These are phyloP conservation scores for Raffaelea albimanens DNA, from an alignment of 2,329 filamentous ascomycete species.

Conservation along the genomic window DNA sequence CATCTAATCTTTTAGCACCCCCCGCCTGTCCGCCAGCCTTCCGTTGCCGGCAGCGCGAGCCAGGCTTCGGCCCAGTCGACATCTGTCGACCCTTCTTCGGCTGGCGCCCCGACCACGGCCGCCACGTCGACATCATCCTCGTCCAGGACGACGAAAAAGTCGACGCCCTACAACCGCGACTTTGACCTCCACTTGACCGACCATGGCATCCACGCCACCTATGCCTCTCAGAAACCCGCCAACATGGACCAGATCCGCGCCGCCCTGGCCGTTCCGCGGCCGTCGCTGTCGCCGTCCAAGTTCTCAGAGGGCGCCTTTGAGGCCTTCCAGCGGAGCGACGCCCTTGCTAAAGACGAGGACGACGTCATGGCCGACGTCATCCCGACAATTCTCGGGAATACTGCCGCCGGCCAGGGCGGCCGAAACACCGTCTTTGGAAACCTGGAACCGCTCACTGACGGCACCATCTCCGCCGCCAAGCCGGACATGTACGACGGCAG, in stretches of 20 bases:
- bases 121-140: slow-evolving; percentile 6
- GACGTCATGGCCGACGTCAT: slow-evolving; percentile 23
- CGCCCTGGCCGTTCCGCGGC: slow-evolving; percentile 18
- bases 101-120: too few species aligned
- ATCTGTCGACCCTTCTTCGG: slow-evolving; percentile 13
- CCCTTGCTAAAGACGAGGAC: slow-evolving; percentile 22
- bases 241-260: slow-evolving; percentile 20
- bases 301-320: slow-evolving; percentile 21
- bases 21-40: background rate
- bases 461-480: slow-evolving; percentile 17
- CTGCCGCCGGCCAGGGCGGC: slow-evolving; percentile 13
- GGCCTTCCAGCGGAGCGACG: slow-evolving; percentile 19
- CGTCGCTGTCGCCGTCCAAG: slow-evolving; percentile 25
- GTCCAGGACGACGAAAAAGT: slow-evolving; percentile 16
- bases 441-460: slow-evolving; percentile 24
- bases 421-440: slow-evolving; percentile 23
- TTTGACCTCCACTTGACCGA: slow-evolving; percentile 29
- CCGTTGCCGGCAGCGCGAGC: slow-evolving; percentile 8
- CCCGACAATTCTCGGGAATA: slow-evolving; percentile 18
- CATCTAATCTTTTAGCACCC: background rate
- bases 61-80: slow-evolving; percentile 8
- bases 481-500: slow-evolving; percentile 24
- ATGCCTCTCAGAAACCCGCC: slow-evolving; percentile 18
- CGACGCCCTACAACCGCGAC: slow-evolving; percentile 20
- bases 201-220: slow-evolving; percentile 19